phyloP scores from a whole-genome alignment of 805 yeast genomes.

The Diddensiella santjacobensis region DNA sequence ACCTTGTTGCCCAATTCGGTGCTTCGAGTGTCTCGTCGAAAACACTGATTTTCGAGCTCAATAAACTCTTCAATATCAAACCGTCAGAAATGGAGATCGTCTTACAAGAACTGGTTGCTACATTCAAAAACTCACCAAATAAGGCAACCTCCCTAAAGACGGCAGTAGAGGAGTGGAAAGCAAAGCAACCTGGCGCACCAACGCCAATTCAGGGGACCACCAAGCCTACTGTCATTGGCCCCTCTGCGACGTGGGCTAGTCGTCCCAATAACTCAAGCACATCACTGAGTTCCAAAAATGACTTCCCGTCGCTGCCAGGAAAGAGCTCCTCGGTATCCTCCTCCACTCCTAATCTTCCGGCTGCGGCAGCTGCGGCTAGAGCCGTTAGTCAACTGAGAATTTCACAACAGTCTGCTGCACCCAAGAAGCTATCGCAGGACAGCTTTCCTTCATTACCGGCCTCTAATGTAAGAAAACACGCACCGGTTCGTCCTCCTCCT shows the following conservation, averaged over 20 bases:
- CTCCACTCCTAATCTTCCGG: conserved; percentile 21
- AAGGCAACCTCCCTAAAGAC: conserved; percentile 9
- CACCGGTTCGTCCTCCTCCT: conserved; percentile 36
- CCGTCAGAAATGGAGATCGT: conserved; percentile 53
- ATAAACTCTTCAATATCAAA: conserved; percentile 43
- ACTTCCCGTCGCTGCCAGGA: conserved; percentile 18
- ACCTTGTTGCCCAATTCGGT: conserved; percentile 46
- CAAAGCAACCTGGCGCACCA: conserved; percentile 1
- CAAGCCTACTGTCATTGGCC: conserved; percentile 1
- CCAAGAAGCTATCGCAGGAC: conserved; percentile 15
- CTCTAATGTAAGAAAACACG: conserved; percentile 37
- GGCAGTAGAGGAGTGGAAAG: conserved; percentile 13
- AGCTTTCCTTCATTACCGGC: conserved; percentile 48
- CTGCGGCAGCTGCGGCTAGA: conserved; percentile 31
- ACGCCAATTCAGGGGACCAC: conserved; percentile 2
- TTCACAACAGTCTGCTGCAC: conserved; percentile 9
- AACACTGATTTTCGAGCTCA: conserved; percentile 47
- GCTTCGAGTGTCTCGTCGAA: conserved; percentile 45
- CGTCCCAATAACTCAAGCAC: conserved; percentile 1
- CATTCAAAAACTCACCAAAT: conserved; percentile 8
- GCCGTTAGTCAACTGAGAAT: conserved; percentile 11
- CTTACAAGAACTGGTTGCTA: conserved; percentile 30
- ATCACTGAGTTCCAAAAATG: conserved; percentile 8
- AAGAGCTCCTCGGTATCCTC: conserved; percentile 16
- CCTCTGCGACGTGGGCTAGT: conserved; percentile 13